Evolutionary conservation across 176 grass and related monocot genomes (phyloP), one percentile per base, ranked within the genome.

Genomic region (Musa acuminata): DNA sequence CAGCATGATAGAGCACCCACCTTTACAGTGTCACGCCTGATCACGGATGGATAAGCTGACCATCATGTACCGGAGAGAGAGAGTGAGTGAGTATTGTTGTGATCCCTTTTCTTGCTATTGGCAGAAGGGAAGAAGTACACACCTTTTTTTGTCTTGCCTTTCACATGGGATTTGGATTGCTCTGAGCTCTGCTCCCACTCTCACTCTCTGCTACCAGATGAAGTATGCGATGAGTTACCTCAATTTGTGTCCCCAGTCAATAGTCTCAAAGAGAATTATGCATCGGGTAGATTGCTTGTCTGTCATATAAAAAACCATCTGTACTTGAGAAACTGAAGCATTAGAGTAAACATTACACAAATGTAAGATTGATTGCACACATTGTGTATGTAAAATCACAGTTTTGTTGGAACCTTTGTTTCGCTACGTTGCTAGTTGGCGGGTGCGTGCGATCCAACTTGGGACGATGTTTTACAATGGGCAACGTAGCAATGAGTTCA

Each of bases 401-500:
- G 27, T 67, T 67, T 35, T 8, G 9, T 14, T 17, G 64, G 29
- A 67, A 67, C 29, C 14, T 20, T 35, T 49, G 7, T 10, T 49
- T 69, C 13, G 11, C 13, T 11, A 11, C 7, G 29, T 50, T 50
- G 6, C 14, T 24, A 24, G 24, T 24, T 24, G 24, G 24, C 24
- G 24, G 24, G 24, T 24, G 24, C 24, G 24, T 24, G 24, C 24
- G 24, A 24, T 0, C 43, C 43, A 69, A n/a, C 29, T 69, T 49
- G 2, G 21, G 35, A 13, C 12, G 50, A 73, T 55, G 16, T 54
- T 53, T n/a, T 73, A 48, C 70, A 72, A 13, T 24, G 21, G 50
- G 70, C 43, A 19, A 50, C 43, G 3, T 50, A 9, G n/a, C 14
- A 27, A 27, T 43, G 35, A 43, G 35, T 51, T 70, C 43, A 98